Conservation (phyloP, 768 basidiomycete genomes). For the Lactarius evosmus region DNA sequence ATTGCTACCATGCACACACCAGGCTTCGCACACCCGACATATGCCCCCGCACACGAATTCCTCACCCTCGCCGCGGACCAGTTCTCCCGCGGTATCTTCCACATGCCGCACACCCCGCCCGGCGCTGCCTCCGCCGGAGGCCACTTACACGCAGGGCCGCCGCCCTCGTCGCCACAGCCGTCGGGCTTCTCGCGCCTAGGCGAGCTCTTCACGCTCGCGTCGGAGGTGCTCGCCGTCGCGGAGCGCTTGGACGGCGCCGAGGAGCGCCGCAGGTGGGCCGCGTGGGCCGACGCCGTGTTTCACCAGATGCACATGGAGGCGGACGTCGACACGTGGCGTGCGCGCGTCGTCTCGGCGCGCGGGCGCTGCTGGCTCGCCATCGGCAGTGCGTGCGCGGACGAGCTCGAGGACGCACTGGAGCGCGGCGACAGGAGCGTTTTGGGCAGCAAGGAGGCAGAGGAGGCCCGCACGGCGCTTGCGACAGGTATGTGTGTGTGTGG, state of each 20-base stretch:
- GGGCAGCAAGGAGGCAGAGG: constrained; percentile 48
- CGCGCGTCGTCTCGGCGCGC: constrained; percentile 44
- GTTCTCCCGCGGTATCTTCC: constrained; percentile 64
- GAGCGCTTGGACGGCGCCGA: constrained; percentile 48
- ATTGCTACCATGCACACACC: constrained; percentile 51
- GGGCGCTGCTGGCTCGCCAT: constrained; percentile 56
- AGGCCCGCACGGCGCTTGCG: constrained; percentile 50
- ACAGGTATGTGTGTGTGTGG: constrained; percentile 45
- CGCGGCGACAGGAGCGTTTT: constrained; percentile 40
- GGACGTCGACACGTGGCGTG: constrained; percentile 50
- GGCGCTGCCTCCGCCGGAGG: not conserved
- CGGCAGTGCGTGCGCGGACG: constrained; percentile 54
- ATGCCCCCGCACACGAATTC: constrained; percentile 47
- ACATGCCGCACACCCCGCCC: constrained; percentile 55
- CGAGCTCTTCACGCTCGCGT: constrained; percentile 60
- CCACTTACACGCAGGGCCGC: not conserved
- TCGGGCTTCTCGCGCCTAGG: constrained; percentile 50
- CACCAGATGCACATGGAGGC: constrained; percentile 63
- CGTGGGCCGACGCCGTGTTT: constrained; percentile 59
- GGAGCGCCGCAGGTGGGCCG: constrained; percentile 54
- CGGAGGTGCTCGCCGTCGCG: constrained; percentile 56
- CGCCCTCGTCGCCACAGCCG: not conserved
- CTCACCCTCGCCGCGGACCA: constrained; percentile 64
- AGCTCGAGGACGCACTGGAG: constrained; percentile 53
- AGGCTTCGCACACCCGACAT: constrained; percentile 42